Evolutionary conservation across 768 basidiomycete species (phyloP).

Genomic region (Tylopilus sp.): DNA sequence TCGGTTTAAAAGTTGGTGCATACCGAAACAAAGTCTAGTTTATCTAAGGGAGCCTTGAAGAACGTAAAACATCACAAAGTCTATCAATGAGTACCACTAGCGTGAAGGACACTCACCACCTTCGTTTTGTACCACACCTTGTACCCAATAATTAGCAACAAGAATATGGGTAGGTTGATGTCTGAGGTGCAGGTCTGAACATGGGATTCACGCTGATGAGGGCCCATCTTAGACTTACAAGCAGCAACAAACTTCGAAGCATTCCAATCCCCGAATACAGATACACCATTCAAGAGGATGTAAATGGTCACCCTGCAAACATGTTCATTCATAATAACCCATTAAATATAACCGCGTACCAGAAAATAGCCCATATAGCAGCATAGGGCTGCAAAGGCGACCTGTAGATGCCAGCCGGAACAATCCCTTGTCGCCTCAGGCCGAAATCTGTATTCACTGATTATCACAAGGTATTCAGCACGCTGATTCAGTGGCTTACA

Average conservation of each 20-base stretch:
- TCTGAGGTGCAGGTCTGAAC: conserved; percentile 25
- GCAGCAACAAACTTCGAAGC: conserved; percentile 46
- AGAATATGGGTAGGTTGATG: conserved; percentile 40
- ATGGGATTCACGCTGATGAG: background rate
- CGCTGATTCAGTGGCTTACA: conserved; percentile 37
- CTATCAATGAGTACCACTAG: background rate
- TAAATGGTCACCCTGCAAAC: conserved; percentile 38
- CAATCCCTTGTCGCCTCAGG: conserved; percentile 42
- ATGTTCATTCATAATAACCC: background rate
- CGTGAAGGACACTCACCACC: conserved; percentile 9
- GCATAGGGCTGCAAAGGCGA: conserved; percentile 63
- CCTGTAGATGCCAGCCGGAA: conserved; percentile 60
- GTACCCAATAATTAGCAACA: conserved; percentile 42
- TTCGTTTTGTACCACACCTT: conserved; percentile 32
- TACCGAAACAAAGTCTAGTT: conserved; percentile 74
- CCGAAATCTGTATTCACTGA: conserved; percentile 8
- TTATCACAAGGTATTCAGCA: conserved; percentile 32
- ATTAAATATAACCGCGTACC: conserved; percentile 42
- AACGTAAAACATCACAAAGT: background rate
- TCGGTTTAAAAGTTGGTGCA: conserved; percentile 15
- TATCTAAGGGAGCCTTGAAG: conserved; percentile 23
- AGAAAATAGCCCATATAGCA: conserved; percentile 67
- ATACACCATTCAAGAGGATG: conserved; percentile 53
- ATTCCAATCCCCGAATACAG: conserved; percentile 63
- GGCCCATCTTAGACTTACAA: conserved; percentile 27